Evolutionary conservation across 495 filamentous ascomycete genomes (phyloP).

Genomic region (Echria macrotheca): DNA sequence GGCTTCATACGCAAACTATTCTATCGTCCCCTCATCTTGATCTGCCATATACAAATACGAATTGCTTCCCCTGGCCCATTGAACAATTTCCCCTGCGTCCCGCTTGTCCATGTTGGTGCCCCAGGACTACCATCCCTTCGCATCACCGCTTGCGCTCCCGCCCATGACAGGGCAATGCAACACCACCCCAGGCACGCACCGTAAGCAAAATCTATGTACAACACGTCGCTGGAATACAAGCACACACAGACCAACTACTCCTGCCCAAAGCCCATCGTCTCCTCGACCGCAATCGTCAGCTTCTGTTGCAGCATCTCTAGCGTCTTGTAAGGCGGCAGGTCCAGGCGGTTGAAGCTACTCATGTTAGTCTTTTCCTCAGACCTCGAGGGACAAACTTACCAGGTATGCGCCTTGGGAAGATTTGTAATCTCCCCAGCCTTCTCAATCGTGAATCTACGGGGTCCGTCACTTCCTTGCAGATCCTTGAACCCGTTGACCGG

Average conservation of each 20-base stretch:
- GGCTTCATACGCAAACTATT: too few species aligned
- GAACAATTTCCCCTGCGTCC: too few species aligned
- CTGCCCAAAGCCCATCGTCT: conserved; percentile 98
- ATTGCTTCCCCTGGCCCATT: too few species aligned
- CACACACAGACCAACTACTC: conserved; percentile 50
- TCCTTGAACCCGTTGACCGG: conserved; percentile 99
- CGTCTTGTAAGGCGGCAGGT: conserved; percentile 89
- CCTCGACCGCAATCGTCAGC: conserved; percentile 92
- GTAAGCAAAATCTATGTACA: conserved; percentile 12
- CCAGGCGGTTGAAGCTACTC: conserved; percentile 89
- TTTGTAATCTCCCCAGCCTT: conserved; percentile 87
- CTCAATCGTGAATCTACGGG: conserved; percentile 94
- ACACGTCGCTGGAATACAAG: background rate
- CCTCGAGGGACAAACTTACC: conserved; percentile 52
- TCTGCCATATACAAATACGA: too few species aligned
- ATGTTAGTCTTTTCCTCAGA: conserved; percentile 28
- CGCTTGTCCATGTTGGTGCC: too few species aligned
- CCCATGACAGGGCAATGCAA: too few species aligned
- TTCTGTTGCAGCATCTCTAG: conserved; percentile 81
- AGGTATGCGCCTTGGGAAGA: conserved; percentile 95
- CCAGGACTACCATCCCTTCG: too few species aligned
- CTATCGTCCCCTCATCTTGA: too few species aligned
- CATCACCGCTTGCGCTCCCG: too few species aligned
- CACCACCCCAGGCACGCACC: too few species aligned
- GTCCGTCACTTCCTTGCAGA: conserved; percentile 94